phyloP scores from a whole-genome alignment of 1,284 basidiomycete genomes.

The Trichosporon inkin region DNA sequence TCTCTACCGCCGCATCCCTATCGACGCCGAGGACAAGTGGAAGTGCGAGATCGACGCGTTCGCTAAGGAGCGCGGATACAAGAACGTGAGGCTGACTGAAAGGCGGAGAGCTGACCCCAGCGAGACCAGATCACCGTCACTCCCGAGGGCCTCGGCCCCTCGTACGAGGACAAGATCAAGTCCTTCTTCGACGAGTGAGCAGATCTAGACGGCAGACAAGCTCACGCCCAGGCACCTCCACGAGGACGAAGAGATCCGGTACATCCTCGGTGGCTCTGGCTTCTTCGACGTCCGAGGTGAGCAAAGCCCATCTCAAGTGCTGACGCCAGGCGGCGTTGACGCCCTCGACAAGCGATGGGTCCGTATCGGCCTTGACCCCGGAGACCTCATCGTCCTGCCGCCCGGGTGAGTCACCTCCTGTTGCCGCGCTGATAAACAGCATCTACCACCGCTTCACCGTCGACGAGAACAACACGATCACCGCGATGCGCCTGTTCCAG shows the following conservation, averaged over 20 bases:
- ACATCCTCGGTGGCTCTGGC: conserved; percentile 71
- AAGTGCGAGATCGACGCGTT: conserved; percentile 57
- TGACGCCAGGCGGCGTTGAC: conserved; percentile 17
- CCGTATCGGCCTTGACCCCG: conserved; percentile 62
- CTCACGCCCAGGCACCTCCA: conserved; percentile 65
- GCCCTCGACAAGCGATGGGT: conserved; percentile 63
- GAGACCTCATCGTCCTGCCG: conserved; percentile 70
- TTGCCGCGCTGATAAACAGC: conserved; percentile 21
- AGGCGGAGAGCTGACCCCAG: conserved; percentile 20
- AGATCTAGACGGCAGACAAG: background rate
- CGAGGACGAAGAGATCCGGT: conserved; percentile 87
- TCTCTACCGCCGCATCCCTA: conserved; percentile 60
- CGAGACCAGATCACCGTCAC: conserved; percentile 69
- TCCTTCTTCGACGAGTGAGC: conserved; percentile 74
- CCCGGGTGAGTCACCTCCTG: conserved; percentile 54
- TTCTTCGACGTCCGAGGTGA: conserved; percentile 78
- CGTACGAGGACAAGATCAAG: conserved; percentile 72
- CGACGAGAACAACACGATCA: conserved; percentile 63
- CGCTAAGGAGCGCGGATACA: conserved; percentile 65
- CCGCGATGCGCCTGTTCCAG: conserved; percentile 74
- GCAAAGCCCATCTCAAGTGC: conserved; percentile 20
- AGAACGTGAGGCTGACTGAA: conserved; percentile 54
- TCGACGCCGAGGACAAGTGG: conserved; percentile 55
- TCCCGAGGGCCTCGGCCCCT: conserved; percentile 67
- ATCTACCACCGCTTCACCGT: conserved; percentile 85